Evolutionary conservation across 139 green algal genomes (phyloP).

Genomic region (Ostreobium quekettii): DNA sequence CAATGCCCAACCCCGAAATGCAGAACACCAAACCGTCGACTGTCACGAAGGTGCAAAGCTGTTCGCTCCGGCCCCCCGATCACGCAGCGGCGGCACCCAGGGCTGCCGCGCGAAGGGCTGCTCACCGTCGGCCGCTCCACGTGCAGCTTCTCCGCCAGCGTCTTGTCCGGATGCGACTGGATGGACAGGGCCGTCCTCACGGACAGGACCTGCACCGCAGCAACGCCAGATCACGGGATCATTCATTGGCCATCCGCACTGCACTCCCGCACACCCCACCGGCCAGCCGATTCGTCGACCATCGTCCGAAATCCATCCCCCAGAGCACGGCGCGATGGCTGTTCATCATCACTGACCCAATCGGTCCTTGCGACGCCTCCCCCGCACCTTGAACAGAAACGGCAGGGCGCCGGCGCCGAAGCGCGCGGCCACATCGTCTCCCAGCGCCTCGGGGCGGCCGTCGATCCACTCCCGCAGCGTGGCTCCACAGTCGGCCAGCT

Average conservation of each 20-base stretch:
- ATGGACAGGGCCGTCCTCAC: constrained; percentile 94
- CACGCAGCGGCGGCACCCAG: no score
- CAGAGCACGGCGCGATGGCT: not conserved
- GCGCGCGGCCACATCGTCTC: constrained; percentile 34
- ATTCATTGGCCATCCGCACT: constrained; percentile 16
- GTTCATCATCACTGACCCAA: not conserved
- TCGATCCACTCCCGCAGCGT: constrained; percentile 57
- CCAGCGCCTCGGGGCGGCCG: constrained; percentile 58
- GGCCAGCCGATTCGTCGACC: not conserved
- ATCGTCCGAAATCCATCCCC: not conserved
- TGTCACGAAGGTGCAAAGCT: no score
- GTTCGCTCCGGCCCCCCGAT: no score
- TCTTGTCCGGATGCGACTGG: constrained; percentile 96
- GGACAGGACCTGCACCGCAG: constrained; percentile 68
- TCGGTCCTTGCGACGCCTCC: not conserved
- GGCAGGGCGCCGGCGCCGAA: constrained; percentile 78
- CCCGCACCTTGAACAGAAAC: constrained; percentile 88
- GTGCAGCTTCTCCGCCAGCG: constrained; percentile 81
- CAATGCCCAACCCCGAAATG: no score
- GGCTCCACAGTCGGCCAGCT: constrained; percentile 34
- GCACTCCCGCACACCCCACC: not conserved
- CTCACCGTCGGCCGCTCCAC: constrained; percentile 59
- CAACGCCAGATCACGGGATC: no score
- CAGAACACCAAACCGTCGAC: no score
- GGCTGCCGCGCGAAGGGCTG: no score